These are phyloP conservation scores for Drechslerella stenobrocha DNA, from an alignment of 2,329 filamentous ascomycete species.

Conservation along the genomic window DNA sequence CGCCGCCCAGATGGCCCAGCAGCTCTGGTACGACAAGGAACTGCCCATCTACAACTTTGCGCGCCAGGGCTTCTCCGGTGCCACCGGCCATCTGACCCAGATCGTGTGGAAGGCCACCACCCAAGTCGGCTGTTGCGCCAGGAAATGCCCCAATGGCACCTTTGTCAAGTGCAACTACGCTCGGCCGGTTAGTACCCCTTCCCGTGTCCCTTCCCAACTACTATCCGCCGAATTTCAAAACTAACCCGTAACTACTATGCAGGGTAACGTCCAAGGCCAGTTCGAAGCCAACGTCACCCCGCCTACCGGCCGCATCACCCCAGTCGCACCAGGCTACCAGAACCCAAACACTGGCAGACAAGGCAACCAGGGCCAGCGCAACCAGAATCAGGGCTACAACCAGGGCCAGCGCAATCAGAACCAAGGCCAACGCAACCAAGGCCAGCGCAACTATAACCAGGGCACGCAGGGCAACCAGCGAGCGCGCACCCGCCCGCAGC, in stretches of 20 bases:
- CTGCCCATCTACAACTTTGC: constrained; percentile 21
- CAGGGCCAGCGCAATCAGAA: background rate
- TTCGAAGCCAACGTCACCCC: background rate
- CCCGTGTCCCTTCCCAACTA: too few species aligned
- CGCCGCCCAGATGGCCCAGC: constrained; percentile 5
- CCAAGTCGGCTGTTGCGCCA: constrained; percentile 22
- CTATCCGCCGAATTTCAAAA: too few species aligned
- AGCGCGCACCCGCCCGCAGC: background rate
- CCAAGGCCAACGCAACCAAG: background rate
- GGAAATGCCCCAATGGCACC: constrained; percentile 15
- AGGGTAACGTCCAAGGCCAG: background rate
- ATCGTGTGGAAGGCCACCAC: constrained; percentile 38
- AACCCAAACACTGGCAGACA: background rate
- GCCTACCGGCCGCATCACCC: background rate
- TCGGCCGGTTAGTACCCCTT: constrained; percentile 1
- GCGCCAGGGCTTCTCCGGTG: constrained; percentile 10
- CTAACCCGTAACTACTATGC: too few species aligned
- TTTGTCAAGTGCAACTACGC: constrained; percentile 37
- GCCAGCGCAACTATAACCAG: too few species aligned
- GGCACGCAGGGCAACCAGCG: background rate
- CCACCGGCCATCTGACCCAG: constrained; percentile 31
- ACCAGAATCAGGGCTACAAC: background rate
- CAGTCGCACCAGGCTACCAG: background rate
- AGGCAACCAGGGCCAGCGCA: background rate
- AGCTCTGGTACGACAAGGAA: constrained; percentile 36